Evolutionary conservation across 2,329 filamentous ascomycete species (phyloP), one percentile per base, ranked within the genome.

Genomic region (Ophiostoma piceae): DNA sequence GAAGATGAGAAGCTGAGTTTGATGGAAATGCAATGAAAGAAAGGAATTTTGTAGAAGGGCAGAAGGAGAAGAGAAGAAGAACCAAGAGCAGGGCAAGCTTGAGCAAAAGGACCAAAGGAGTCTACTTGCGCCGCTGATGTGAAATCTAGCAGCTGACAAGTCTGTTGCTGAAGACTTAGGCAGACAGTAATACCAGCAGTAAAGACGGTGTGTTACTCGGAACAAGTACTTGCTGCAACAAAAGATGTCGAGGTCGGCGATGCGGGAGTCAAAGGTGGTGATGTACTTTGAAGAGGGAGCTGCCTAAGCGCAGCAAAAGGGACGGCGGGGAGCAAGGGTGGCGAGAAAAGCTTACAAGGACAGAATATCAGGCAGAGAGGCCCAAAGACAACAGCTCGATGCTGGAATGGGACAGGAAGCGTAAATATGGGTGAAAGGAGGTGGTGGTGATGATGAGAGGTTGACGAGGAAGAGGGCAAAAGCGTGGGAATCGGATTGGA

Each of bases 341-440:
- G 37, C 67, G 60, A 67, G 67, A 68, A 57, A 57, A 47, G 69
- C 68, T 51, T 69, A 70, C 68, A 37, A 62, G 32, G 65, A 68
- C 54, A 69, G 57, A 39, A 43, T 5, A 69, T 6, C 29, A 47
- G 54, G 43, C 69, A 69, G 22, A 35, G 9, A 41, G 70, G 69
- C 69, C 68, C 35, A 66, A 29, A 26, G 32, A 65, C 41, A 43
- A 67, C 64, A 71, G 37, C 66, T 35, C 39, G 41, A 35, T 35
- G 32, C 39, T 39, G 60, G 51, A 19, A 19, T 43, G 41, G 60
- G 32, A 62, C 39, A 39, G 37, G 22, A 29, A 47, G 65, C 39
- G 68, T 67, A 69, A 60, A 14, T 47, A 68, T 66, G 35, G n/a
- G 62, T 16, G 65, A 60, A n/a, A 19, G 67, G 51, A 32, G 32